phyloP scores from a whole-genome alignment of 1,139 yeast genomes.

The Saccharomyces pastorianus region DNA sequence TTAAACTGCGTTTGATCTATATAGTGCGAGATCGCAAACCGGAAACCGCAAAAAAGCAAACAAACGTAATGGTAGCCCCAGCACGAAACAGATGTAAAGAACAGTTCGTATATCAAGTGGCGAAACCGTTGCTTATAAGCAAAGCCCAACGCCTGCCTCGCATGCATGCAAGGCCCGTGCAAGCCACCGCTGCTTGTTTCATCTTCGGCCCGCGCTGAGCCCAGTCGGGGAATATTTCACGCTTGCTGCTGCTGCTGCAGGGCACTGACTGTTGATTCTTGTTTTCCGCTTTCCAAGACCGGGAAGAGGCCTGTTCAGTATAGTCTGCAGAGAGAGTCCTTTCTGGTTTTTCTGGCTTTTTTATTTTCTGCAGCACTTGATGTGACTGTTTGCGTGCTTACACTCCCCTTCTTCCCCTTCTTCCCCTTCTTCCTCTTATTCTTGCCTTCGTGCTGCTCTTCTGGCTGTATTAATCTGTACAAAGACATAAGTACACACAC shows the following conservation, averaged over 20 bases:
- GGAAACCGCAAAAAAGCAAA: neutral
- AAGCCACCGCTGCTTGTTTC: slow-evolving; percentile 1
- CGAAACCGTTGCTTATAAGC: neutral
- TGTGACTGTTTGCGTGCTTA: no score
- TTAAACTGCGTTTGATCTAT: neutral
- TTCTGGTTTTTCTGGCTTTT: no score
- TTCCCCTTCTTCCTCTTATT: no score
- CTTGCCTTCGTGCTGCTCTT: no score
- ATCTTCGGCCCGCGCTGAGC: neutral
- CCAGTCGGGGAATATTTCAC: neutral
- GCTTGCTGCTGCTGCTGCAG: neutral
- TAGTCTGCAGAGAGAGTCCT: neutral
- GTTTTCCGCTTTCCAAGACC: neutral
- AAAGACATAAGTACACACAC: no score
- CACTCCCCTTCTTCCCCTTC: no score
- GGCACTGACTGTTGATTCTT: neutral
- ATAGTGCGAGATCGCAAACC: neutral
- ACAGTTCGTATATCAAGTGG: neutral
- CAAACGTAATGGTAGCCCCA: neutral
- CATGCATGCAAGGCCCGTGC: slow-evolving; percentile 1
- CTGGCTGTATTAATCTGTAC: no score
- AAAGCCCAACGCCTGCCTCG: neutral
- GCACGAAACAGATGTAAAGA: neutral
- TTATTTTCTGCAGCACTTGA: no score
- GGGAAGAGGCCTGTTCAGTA: neutral